phyloP scores from a whole-genome alignment of 805 yeast species.

The Ogataea thermomethanolica region DNA sequence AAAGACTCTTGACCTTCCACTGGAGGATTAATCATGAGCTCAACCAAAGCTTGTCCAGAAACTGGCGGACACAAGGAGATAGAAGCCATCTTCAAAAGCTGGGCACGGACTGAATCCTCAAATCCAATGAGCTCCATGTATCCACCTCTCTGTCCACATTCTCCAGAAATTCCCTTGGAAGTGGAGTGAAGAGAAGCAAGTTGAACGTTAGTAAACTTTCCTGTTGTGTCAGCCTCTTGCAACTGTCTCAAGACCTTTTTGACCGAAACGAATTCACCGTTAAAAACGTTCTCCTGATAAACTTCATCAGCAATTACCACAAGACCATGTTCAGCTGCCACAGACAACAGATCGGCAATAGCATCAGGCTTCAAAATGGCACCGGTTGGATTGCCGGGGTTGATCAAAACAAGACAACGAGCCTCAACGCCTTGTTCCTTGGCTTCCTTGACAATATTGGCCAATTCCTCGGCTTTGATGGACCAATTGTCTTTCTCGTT shows the following conservation, averaged over 20 bases:
- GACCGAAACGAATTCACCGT: conserved; percentile 79
- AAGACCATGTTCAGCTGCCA: conserved; percentile 82
- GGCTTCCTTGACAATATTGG: conserved; percentile 48
- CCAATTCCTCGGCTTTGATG: conserved; percentile 65
- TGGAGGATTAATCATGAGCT: conserved; percentile 93
- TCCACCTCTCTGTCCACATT: conserved; percentile 99
- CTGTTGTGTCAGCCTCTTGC: conserved; percentile 48
- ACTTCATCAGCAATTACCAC: conserved; percentile 97
- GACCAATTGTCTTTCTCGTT: conserved; percentile 85
- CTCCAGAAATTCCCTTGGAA: conserved; percentile 96
- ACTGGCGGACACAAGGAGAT: conserved; percentile 93
- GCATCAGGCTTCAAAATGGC: conserved; percentile 63
- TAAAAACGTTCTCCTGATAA: conserved; percentile 88
- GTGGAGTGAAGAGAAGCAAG: conserved; percentile 95
- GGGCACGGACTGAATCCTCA: conserved; percentile 59
- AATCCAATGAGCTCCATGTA: conserved; percentile 93
- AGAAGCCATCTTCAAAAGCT: conserved; percentile 81
- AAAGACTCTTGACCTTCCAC: conserved; percentile 69
- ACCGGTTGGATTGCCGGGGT: conserved; percentile 99
- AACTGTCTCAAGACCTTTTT: conserved; percentile 72
- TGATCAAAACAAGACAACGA: conserved; percentile 84
- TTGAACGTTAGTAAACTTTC: conserved; percentile 66
- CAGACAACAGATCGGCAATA: conserved; percentile 65
- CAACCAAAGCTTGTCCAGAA: conserved; percentile 90
- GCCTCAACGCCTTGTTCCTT: conserved; percentile 53